Conservation (phyloP, 2,329 filamentous ascomycete genomes). For the Fusarium coffeatum region DNA sequence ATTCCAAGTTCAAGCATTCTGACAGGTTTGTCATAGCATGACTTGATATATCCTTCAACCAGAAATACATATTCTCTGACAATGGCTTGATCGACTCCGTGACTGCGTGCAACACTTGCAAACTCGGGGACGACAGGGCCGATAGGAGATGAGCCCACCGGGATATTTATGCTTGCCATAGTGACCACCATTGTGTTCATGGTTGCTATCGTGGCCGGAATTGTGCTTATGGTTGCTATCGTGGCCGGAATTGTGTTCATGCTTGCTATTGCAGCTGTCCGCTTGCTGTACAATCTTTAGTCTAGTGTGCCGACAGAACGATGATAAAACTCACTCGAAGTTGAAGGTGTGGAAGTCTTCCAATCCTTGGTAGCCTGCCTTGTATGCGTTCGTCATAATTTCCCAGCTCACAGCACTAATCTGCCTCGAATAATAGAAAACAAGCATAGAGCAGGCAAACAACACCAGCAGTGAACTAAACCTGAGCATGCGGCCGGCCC, state of each 20-base stretch:
- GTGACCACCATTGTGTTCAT: background rate
- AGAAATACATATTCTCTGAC: conserved; percentile 54
- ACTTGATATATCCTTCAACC: conserved; percentile 55
- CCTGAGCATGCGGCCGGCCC: background rate
- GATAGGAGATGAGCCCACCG: background rate
- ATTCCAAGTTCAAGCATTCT: conserved; percentile 58
- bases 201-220: background rate
- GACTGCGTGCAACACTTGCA: conserved; percentile 46
- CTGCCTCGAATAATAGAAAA: no score
- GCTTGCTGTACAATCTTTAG: background rate
- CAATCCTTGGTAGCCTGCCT: background rate
- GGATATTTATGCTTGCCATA: background rate
- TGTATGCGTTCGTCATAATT: background rate
- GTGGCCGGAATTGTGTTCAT: background rate
- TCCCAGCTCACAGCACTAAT: background rate
- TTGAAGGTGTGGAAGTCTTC: background rate
- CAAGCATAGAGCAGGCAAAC: background rate
- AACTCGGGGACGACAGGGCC: background rate
- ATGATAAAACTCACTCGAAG: background rate
- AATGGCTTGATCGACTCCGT: conserved; percentile 56
- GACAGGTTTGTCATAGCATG: conserved; percentile 48
- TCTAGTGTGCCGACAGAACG: background rate
- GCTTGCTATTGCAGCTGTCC: background rate
- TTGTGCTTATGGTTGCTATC: background rate
- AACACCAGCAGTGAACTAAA: background rate